A percentile compares a stretch with the other conserved stretches of the same genome.
These are phyloP conservation scores for Phytophthora tentaculata DNA, from an alignment of 352 stramenopile species.

Conservation along the genomic window DNA sequence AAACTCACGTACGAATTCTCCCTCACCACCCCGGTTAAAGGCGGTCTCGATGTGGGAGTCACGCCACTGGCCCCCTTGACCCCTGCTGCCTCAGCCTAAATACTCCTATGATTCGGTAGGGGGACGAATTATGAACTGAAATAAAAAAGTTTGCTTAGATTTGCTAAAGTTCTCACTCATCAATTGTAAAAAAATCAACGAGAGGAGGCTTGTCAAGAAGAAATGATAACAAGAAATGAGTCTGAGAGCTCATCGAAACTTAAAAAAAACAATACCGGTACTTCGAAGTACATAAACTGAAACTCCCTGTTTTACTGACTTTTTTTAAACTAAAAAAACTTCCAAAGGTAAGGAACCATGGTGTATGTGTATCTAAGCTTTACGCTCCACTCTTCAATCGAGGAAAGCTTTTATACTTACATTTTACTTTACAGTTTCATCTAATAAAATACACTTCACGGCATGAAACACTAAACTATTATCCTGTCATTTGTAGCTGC, in stretches of 20 bases:
- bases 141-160: too few relatives aligned
- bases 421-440: slow-evolving; percentile 7
- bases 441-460: slow-evolving; percentile 11
- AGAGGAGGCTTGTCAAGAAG: too few relatives aligned
- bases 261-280: too few relatives aligned
- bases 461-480: slow-evolving; percentile 8
- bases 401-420: too few relatives aligned
- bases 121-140: slow-evolving; percentile 11
- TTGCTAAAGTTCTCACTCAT: too few relatives aligned
- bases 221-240: too few relatives aligned
- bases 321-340: too few relatives aligned
- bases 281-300: too few relatives aligned
- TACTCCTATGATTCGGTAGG: background rate
- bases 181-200: too few relatives aligned
- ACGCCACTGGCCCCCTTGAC: slow-evolving; percentile 19
- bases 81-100: slow-evolving; percentile 10
- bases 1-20: slow-evolving; percentile 56
- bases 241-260: too few relatives aligned
- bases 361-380: slow-evolving; percentile 1
- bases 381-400: background rate
- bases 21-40: slow-evolving; percentile 46
- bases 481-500: slow-evolving; percentile 5
- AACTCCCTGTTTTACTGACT: too few relatives aligned
- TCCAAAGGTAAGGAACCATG: too few relatives aligned
- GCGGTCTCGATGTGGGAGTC: slow-evolving; percentile 31